Conservation (phyloP, 164 flowering plant genomes). For the Litsea cubeba region DNA sequence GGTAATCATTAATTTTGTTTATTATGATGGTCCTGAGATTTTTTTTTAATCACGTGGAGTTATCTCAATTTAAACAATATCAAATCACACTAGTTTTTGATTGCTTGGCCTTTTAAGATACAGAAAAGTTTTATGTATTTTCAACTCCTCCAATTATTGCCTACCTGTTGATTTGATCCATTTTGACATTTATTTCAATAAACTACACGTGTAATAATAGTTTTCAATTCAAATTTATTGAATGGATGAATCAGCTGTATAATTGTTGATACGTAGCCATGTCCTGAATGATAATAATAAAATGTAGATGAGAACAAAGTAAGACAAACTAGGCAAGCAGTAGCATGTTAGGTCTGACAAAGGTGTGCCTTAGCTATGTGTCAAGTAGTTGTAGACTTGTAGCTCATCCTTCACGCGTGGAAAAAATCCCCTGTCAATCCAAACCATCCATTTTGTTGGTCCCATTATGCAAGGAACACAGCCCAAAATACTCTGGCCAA, state of each 20-base stretch:
- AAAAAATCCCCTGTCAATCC: no score
- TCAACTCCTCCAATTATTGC: neutral
- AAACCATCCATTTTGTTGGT: neutral
- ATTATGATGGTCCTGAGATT: neutral
- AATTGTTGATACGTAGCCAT: neutral
- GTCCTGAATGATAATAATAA: neutral
- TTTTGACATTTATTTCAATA: neutral
- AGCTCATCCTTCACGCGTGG: neutral
- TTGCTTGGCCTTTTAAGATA: neutral
- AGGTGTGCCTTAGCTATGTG: neutral
- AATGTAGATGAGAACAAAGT: neutral
- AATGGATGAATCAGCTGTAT: neutral
- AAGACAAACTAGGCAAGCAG: neutral
- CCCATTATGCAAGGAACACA: neutral
- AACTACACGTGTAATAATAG: neutral
- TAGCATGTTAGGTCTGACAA: neutral
- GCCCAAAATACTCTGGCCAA: neutral
- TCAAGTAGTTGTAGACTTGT: neutral
- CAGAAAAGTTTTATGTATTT: neutral
- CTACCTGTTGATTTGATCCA: neutral
- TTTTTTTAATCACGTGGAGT: neutral
- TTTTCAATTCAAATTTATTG: neutral
- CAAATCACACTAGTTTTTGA: no score
- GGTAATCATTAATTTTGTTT: conserved; percentile 34
- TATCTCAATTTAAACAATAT: neutral